Conservation (phyloP, 768 basidiomycete species). For the Lactarius deliciosus region DNA sequence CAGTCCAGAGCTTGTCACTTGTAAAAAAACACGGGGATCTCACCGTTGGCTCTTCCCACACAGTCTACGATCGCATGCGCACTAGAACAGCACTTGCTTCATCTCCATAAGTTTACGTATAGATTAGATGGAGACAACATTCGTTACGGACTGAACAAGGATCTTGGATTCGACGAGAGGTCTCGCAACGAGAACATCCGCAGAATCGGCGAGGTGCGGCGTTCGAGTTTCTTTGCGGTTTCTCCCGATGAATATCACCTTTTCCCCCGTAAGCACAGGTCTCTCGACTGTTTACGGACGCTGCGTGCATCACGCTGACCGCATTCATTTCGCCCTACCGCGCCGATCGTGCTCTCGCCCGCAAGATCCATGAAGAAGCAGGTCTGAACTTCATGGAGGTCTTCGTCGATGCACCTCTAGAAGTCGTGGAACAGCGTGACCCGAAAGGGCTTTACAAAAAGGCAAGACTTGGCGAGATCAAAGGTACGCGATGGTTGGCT, state of each 20-base stretch:
- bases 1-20: not conserved
- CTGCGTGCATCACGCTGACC: slow-evolving; percentile 82
- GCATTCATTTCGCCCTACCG: slow-evolving; percentile 99
- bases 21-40: not conserved
- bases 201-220: slow-evolving; percentile 85
- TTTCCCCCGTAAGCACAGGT: slow-evolving; percentile 55
- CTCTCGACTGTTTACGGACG: slow-evolving; percentile 89
- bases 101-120: slow-evolving; percentile 82
- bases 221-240: slow-evolving; percentile 2
- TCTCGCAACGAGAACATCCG: slow-evolving; percentile 96
- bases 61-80: slow-evolving; percentile 98
- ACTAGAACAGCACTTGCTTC: slow-evolving; percentile 91
- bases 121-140: slow-evolving; percentile 96
- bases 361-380: slow-evolving; percentile 73
- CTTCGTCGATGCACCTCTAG: slow-evolving; percentile 88
- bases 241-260: slow-evolving; percentile 11
- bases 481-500: slow-evolving; percentile 53
- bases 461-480: slow-evolving; percentile 92
- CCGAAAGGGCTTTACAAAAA: slow-evolving; percentile 98
- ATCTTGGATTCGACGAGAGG: slow-evolving; percentile 89
- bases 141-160: slow-evolving; percentile 94
- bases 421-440: slow-evolving; percentile 86
- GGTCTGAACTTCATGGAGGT: slow-evolving; percentile 89
- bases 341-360: slow-evolving; percentile 78
- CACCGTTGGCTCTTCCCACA: not conserved